Evolutionary conservation across 768 basidiomycete genomes (phyloP), one percentile per base, ranked within the genome.

Genomic region (Podaxis sp.): DNA sequence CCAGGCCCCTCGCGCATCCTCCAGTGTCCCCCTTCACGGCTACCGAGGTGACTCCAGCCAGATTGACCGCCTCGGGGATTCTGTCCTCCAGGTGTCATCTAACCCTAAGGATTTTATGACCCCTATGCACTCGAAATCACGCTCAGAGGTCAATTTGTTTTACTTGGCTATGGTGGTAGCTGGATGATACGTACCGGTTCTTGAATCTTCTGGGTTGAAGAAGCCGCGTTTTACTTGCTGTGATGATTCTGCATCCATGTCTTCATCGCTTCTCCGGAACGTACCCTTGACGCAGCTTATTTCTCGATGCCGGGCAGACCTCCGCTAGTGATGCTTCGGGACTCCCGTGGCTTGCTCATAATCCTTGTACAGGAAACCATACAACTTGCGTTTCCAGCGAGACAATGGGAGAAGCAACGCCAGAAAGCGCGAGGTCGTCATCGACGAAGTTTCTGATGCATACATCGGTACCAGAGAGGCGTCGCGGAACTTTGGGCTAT

Each of bases 21-120:
- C 36, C 24, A 15, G 50, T 33, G 46, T 62, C 38, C 46, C 47
- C 61, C 61, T 61, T 56, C 61, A 27, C 22, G 61, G 47, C 41
- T 38, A 36, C 24, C 43, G 29, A 50, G 11, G 46, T 25, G 55
- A 47, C 61, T 62, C 54, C 61, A 62, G 61, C 61, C 54, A 55
- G 43, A 62, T 8, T 38, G 54, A 51, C 25, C 53, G 19, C 29
- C 24, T 17, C 55, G 22, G 51, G 61, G 61, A 55, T 61, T 36
- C 60, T 29, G 61, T 47, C 54, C 55, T 56, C 22, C 24, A 22
- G 55, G 47, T 55, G 47, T 62, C 61, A 62, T 50, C 61, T 62
- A 62, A 62, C 61, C 61, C 61, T 62, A 55, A 40, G 13, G 33
- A 22, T 29, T 37, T 5, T 38, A 5, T 12, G 12, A 41, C 36